A percentile compares a stretch with the other conserved stretches of the same genome.
Evolutionary conservation across 228 moss, liverwort and hornwort species (phyloP).

Genomic region (Sphagnum fallax): DNA sequence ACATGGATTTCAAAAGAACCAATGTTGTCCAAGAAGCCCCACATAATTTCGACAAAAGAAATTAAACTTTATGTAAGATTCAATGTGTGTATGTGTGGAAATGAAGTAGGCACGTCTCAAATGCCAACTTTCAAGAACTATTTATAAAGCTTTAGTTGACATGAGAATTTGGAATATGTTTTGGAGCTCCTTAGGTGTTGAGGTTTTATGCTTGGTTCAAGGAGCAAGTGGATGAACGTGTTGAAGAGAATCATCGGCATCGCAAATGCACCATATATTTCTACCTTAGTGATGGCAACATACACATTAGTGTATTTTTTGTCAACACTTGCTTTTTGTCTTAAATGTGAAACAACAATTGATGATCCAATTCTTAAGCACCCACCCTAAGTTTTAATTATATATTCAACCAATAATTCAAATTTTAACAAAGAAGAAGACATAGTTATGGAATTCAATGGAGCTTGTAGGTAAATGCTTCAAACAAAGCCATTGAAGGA

Average conservation of each 20-base stretch:
- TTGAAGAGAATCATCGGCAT: slow-evolving; percentile 79
- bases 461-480: too few relatives aligned
- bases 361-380: background rate
- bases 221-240: slow-evolving; percentile 82
- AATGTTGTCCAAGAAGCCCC: too few relatives aligned
- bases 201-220: slow-evolving; percentile 83
- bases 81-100: too few relatives aligned
- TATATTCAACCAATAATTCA: background rate
- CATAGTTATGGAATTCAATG: too few relatives aligned
- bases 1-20: too few relatives aligned
- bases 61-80: too few relatives aligned
- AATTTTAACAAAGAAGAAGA: background rate
- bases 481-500: too few relatives aligned
- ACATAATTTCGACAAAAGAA: too few relatives aligned
- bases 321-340: background rate
- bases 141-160: too few relatives aligned
- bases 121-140: too few relatives aligned
- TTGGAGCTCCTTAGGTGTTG: slow-evolving; percentile 40
- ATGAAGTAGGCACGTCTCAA: too few relatives aligned
- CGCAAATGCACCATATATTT: slow-evolving; percentile 91
- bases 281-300: slow-evolving; percentile 73
- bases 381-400: background rate
- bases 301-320: slow-evolving; percentile 72
- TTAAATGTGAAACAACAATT: background rate
- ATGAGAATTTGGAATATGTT: background rate